Evolutionary conservation across 768 basidiomycete genomes (phyloP).

Genomic region (Exsudoporus frostii): DNA sequence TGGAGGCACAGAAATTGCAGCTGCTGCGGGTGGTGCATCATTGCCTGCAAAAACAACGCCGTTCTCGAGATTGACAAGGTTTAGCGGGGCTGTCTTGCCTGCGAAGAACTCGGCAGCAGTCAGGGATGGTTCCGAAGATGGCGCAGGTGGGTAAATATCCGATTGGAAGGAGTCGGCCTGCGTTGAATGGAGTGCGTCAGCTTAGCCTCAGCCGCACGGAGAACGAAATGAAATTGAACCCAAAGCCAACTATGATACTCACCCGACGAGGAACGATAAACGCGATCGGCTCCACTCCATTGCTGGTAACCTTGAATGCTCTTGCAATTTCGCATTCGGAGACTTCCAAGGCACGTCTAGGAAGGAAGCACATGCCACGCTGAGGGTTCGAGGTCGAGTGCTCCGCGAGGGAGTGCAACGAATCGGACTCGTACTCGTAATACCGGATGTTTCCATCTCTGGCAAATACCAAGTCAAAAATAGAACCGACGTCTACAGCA

Average conservation of each 20-base stretch:
- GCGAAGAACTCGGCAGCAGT: constrained; percentile 83
- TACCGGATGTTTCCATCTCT: constrained; percentile 98
- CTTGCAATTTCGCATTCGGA: constrained; percentile 93
- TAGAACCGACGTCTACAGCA: neutral
- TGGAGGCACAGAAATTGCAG: constrained; percentile 29
- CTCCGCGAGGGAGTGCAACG: constrained; percentile 72
- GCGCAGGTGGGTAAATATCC: constrained; percentile 94
- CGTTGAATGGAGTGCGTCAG: neutral
- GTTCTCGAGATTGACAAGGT: constrained; percentile 76
- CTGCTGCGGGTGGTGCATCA: constrained; percentile 21
- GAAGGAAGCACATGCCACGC: constrained; percentile 96
- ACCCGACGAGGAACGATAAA: constrained; percentile 96
- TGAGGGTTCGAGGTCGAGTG: constrained; percentile 91
- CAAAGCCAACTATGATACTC: constrained; percentile 11
- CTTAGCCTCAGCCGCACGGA: neutral
- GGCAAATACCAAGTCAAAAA: constrained; percentile 8
- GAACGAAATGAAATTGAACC: neutral
- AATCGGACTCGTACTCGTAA: constrained; percentile 91
- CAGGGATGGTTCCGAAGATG: constrained; percentile 75
- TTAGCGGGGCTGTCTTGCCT: constrained; percentile 76
- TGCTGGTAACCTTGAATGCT: constrained; percentile 81
- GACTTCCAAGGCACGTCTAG: constrained; percentile 85
- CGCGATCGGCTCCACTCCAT: constrained; percentile 81
- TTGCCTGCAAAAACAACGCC: constrained; percentile 44
- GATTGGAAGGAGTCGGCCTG: constrained; percentile 95